phyloP scores from a whole-genome alignment of 257 asterid genomes.

The Parsonsia alboflavescens region DNA sequence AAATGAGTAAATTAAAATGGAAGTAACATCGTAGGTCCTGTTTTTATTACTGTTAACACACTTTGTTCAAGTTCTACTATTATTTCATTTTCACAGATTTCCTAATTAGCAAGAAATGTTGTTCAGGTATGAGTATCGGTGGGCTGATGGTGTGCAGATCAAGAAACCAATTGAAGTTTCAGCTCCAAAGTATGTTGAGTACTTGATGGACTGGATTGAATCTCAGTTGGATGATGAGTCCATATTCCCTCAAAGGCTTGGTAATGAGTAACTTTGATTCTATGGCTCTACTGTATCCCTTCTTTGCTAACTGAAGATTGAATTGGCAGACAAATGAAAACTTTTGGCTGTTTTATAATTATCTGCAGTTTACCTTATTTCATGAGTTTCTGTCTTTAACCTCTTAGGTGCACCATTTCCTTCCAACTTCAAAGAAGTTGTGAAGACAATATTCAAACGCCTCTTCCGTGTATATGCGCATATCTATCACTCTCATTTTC shows the following conservation, averaged over 20 bases:
- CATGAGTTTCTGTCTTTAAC: background rate
- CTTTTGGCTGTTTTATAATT: background rate
- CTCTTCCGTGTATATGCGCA: constrained; percentile 31
- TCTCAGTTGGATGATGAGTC: constrained; percentile 80
- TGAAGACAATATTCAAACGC: constrained; percentile 31
- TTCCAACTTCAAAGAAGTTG: constrained; percentile 28
- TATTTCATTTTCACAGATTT: background rate
- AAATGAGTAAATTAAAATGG: background rate
- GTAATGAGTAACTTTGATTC: constrained; percentile 29
- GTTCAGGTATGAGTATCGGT: constrained; percentile 78
- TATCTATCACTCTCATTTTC: constrained; percentile 29
- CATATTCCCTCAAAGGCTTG: constrained; percentile 82
- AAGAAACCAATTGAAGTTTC: constrained; percentile 92
- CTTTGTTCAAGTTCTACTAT: background rate
- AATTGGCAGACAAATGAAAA: constrained; percentile 1
- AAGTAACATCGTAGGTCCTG: too few relatives aligned
- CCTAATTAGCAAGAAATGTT: background rate
- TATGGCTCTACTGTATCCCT: background rate
- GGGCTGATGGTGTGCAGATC: constrained; percentile 92
- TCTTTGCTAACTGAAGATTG: constrained; percentile 5
- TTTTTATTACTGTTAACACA: background rate
- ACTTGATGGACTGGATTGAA: constrained; percentile 94
- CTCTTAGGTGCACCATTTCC: constrained; percentile 66
- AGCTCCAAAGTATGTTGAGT: constrained; percentile 89
- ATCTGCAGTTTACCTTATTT: too few relatives aligned